A percentile compares a stretch with the other conserved stretches of the same genome.
These are phyloP conservation scores for Mariannaea sp. DNA, from an alignment of 2,329 filamentous ascomycete genomes.

Conservation along the genomic window DNA sequence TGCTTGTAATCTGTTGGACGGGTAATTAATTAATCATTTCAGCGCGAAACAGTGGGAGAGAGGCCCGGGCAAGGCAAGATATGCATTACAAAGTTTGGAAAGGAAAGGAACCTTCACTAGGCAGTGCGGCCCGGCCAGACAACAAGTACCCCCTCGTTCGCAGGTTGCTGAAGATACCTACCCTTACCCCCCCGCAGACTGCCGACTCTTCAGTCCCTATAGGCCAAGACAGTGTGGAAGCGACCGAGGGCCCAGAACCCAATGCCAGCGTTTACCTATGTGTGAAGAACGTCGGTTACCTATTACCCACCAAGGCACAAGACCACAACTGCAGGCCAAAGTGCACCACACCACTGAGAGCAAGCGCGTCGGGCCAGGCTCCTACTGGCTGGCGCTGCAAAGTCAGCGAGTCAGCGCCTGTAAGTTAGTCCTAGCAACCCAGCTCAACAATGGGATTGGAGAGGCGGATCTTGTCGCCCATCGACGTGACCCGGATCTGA, in stretches of 20 bases:
- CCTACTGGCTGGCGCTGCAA: constrained; percentile 38
- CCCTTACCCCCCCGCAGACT: too few species aligned
- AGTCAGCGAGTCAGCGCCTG: constrained; percentile 41
- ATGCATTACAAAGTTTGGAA: too few species aligned
- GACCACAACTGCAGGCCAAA: constrained; percentile 26
- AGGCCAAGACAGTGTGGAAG: too few species aligned
- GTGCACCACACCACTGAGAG: constrained; percentile 41
- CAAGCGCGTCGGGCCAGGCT: constrained; percentile 45
- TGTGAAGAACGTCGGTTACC: not conserved
- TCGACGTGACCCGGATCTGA: constrained; percentile 4
- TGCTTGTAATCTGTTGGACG: too few species aligned
- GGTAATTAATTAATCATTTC: too few species aligned
- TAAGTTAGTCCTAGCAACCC: constrained; percentile 29
- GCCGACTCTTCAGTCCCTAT: too few species aligned
- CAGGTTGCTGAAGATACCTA: too few species aligned
- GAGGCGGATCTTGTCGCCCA: constrained; percentile 13
- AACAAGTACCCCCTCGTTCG: not conserved
- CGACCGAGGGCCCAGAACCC: too few species aligned
- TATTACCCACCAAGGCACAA: constrained; percentile 12
- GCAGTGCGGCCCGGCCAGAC: not conserved
- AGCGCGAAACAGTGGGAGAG: too few species aligned
- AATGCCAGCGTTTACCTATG: too few species aligned
- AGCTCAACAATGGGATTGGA: constrained; percentile 23
- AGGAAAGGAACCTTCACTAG: not conserved
- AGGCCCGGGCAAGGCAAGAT: too few species aligned